Evolutionary conservation across 2,329 filamentous ascomycete genomes (phyloP).

Genomic region (Botrytis porri): DNA sequence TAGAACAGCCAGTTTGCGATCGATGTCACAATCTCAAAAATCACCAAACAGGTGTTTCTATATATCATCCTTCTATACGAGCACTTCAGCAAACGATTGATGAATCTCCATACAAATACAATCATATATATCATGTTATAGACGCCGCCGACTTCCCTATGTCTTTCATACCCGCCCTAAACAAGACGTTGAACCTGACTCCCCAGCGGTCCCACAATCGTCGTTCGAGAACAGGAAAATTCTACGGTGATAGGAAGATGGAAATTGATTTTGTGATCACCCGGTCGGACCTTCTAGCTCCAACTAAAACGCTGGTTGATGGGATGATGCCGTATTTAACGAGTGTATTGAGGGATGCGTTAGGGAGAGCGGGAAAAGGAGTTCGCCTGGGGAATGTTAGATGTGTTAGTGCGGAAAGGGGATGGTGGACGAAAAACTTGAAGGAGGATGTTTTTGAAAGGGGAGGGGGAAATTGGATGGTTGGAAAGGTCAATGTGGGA

Average conservation of each 20-base stretch:
- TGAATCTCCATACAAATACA: conserved; percentile 84
- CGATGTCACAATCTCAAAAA: conserved; percentile 82
- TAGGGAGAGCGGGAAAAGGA: conserved; percentile 64
- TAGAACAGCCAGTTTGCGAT: conserved; percentile 65
- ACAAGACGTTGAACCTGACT: conserved; percentile 66
- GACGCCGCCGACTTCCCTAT: conserved; percentile 97
- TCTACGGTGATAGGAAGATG: conserved; percentile 62
- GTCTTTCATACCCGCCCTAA: conserved; percentile 78
- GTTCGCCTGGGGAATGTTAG: conserved; percentile 84
- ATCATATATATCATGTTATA: conserved; percentile 92
- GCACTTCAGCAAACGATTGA: conserved; percentile 80
- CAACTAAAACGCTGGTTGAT: conserved; percentile 80
- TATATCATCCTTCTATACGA: conserved; percentile 76
- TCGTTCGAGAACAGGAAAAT: conserved; percentile 66
- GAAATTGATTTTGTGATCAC: conserved; percentile 92
- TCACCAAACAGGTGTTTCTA: conserved; percentile 67
- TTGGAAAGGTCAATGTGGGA: conserved; percentile 97
- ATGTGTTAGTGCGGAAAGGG: conserved; percentile 79
- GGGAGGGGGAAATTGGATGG: conserved; percentile 88
- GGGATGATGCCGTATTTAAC: conserved; percentile 80
- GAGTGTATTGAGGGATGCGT: conserved; percentile 70
- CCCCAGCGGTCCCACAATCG: conserved; percentile 78
- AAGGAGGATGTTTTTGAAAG: conserved; percentile 82
- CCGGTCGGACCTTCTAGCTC: conserved; percentile 79
- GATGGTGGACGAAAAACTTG: conserved; percentile 87